Evolutionary conservation across 345 rosid genomes (phyloP).

Genomic region (Linum trigynum): DNA sequence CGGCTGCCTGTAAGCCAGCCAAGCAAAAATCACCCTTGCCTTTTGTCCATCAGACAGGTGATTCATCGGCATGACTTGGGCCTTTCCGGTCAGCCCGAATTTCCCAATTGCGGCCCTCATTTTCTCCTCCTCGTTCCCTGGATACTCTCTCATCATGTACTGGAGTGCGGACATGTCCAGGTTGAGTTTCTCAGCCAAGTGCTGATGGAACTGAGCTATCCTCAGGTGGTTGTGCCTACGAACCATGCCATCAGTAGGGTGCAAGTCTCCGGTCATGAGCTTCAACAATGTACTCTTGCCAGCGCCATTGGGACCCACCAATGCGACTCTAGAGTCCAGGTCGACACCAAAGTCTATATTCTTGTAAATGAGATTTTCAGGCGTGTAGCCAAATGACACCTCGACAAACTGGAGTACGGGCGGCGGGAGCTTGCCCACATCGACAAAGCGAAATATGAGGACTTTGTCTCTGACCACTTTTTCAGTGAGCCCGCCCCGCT

Average conservation of each 20-base stretch:
- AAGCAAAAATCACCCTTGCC: constrained; percentile 93
- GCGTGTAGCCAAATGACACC: constrained; percentile 83
- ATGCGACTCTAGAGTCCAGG: constrained; percentile 86
- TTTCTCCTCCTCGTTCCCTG: constrained; percentile 88
- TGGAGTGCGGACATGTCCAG: constrained; percentile 69
- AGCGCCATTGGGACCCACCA: constrained; percentile 97
- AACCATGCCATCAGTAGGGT: constrained; percentile 91
- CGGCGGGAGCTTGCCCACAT: constrained; percentile 97
- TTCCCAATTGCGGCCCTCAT: constrained; percentile 91
- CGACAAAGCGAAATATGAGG: constrained; percentile 75
- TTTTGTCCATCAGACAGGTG: constrained; percentile 95
- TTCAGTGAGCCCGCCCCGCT: constrained; percentile 94
- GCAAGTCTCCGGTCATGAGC: constrained; percentile 89
- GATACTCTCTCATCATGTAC: constrained; percentile 81
- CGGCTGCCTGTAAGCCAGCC: constrained; percentile 94
- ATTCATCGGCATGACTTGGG: constrained; percentile 97
- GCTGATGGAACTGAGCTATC: constrained; percentile 95
- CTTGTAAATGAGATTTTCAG: constrained; percentile 73
- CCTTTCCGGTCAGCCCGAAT: constrained; percentile 88
- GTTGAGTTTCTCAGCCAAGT: constrained; percentile 90
- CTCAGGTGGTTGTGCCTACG: constrained; percentile 88
- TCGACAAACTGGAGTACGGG: constrained; percentile 98
- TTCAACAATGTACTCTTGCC: constrained; percentile 96
- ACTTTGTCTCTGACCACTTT: constrained; percentile 68
- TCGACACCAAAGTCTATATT: constrained; percentile 91